A percentile compares a stretch with the other conserved stretches of the same genome.
phyloP scores from a whole-genome alignment of 495 filamentous ascomycete genomes.

The Penicillium lagena region DNA sequence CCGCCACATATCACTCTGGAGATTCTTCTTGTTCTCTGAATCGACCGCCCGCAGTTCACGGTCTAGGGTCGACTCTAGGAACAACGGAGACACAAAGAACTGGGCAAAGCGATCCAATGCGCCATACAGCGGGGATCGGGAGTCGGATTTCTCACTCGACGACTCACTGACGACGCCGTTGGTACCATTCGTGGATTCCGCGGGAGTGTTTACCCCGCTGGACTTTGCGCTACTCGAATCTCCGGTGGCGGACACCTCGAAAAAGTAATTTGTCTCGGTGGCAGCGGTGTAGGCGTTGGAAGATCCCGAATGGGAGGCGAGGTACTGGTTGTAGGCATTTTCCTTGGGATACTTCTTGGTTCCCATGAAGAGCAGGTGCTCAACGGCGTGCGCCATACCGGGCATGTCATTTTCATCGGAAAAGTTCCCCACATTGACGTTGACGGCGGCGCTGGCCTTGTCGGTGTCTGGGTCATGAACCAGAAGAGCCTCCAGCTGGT shows the following conservation, averaged over 20 bases:
- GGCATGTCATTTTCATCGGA: conserved; percentile 87
- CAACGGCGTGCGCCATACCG: conserved; percentile 88
- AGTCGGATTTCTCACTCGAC: conserved; percentile 25
- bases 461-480: conserved; percentile 95
- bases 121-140: conserved; percentile 69
- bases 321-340: conserved; percentile 92
- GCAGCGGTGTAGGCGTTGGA: conserved; percentile 94
- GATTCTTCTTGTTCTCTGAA: conserved; percentile 99
- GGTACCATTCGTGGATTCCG: conserved; percentile 20
- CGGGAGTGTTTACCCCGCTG: conserved; percentile 21
- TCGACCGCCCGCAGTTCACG: conserved; percentile 90
- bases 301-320: conserved; percentile 78
- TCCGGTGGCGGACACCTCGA: conserved; percentile 76
- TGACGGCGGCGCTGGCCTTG: conserved; percentile 91
- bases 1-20: conserved; percentile 93
- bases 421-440: conserved; percentile 94
- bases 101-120: conserved; percentile 95
- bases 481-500: conserved; percentile 87
- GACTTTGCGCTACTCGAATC: conserved; percentile 39
- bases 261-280: conserved; percentile 97
- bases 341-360: conserved; percentile 97
- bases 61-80: conserved; percentile 83
- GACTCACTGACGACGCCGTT: conserved; percentile 32
- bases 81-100: conserved; percentile 92
- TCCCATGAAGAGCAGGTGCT: conserved; percentile 96